phyloP scores from a whole-genome alignment of 176 grass and related monocot species.

The Raddia guianensis region DNA sequence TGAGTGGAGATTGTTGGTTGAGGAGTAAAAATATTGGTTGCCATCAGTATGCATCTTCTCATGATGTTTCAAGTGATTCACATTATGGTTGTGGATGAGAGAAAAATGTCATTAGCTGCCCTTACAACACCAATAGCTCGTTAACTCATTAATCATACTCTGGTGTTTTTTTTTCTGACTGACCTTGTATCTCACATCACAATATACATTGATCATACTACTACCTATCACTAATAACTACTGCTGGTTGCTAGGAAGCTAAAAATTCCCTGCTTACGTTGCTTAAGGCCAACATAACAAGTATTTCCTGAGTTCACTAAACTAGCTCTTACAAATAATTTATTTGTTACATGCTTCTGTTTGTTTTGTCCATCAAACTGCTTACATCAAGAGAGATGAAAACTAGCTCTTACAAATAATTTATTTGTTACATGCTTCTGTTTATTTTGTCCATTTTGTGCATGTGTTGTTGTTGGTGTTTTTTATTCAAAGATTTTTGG shows the following conservation, averaged over 20 bases:
- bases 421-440: too few relatives aligned
- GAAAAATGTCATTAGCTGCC: background rate
- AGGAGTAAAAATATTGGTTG: conserved; percentile 7
- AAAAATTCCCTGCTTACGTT: background rate
- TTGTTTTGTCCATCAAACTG: too few relatives aligned
- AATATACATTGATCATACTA: background rate
- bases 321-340: conserved; percentile 7
- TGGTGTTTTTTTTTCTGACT: background rate
- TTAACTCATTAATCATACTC: background rate
- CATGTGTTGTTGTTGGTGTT: too few relatives aligned
- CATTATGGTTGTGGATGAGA: background rate
- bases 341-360: too few relatives aligned
- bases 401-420: too few relatives aligned
- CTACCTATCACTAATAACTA: background rate
- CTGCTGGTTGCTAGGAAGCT: conserved; percentile 10
- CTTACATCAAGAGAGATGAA: too few relatives aligned
- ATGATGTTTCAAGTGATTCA: background rate
- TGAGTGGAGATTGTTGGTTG: conserved; percentile 26
- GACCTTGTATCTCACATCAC: background rate
- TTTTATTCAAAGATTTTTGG: too few relatives aligned
- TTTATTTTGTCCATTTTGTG: too few relatives aligned
- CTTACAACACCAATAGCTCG: background rate
- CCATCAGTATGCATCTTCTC: background rate
- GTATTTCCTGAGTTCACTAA: background rate
- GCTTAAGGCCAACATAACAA: background rate